Evolutionary conservation across 768 basidiomycete species (phyloP).

Genomic region (Kwoniella newhampshirensis): DNA sequence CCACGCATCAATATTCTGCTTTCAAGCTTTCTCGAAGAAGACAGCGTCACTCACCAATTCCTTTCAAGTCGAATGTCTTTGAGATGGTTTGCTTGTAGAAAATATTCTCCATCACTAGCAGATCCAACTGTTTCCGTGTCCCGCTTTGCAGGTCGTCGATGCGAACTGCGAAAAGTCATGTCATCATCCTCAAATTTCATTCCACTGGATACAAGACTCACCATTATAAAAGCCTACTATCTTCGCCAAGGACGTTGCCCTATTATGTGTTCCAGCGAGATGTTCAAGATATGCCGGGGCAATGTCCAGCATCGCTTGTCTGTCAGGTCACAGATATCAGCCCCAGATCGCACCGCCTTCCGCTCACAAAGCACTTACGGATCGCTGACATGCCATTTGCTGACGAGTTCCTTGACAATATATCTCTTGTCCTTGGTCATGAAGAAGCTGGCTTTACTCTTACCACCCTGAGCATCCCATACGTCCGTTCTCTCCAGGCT

Average conservation of each 20-base stretch:
- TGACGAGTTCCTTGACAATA: slow-evolving; percentile 80
- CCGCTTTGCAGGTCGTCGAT: slow-evolving; percentile 72
- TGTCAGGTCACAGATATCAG: slow-evolving; percentile 41
- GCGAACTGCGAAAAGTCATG: slow-evolving; percentile 56
- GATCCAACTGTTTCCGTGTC: slow-evolving; percentile 67
- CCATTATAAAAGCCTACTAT: slow-evolving; percentile 75
- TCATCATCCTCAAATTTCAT: not conserved
- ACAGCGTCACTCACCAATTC: slow-evolving; percentile 58
- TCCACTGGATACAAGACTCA: too few species aligned
- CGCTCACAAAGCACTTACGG: too few species aligned
- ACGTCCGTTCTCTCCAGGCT: slow-evolving; percentile 64
- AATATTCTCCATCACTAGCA: slow-evolving; percentile 82
- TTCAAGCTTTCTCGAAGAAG: too few species aligned
- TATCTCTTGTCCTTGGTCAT: slow-evolving; percentile 74
- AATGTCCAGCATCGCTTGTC: slow-evolving; percentile 74
- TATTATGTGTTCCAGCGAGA: slow-evolving; percentile 68
- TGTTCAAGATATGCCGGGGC: slow-evolving; percentile 77
- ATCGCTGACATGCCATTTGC: slow-evolving; percentile 84
- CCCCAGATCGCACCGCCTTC: too few species aligned
- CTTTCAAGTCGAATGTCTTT: slow-evolving; percentile 79
- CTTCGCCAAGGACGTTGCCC: slow-evolving; percentile 71
- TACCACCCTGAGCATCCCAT: slow-evolving; percentile 73
- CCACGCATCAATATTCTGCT: too few species aligned
- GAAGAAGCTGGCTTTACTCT: slow-evolving; percentile 78
- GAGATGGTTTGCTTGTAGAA: slow-evolving; percentile 69